phyloP scores from a whole-genome alignment of 2,329 filamentous ascomycete genomes.

The Apiospora arundinis region DNA sequence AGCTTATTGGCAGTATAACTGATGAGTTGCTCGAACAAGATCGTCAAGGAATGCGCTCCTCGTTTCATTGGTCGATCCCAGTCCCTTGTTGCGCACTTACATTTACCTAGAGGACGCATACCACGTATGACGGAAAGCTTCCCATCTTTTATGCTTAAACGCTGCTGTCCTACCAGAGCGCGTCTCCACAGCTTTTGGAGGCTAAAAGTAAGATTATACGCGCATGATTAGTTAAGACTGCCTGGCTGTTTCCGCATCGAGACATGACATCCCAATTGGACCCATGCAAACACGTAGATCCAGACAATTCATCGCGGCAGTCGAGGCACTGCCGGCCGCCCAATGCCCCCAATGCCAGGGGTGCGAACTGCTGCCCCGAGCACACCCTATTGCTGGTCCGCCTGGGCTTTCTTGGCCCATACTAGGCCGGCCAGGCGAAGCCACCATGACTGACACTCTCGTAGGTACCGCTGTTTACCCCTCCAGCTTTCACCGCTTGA shows the following conservation, averaged over 20 bases:
- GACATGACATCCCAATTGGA: constrained; percentile 17
- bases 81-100: constrained; percentile 18
- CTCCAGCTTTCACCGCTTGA: constrained; percentile 53
- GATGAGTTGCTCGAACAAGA: neutral
- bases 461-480: constrained; percentile 6
- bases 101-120: constrained; percentile 11
- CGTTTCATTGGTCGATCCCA: constrained; percentile 16
- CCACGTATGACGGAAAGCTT: constrained; percentile 19
- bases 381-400: constrained; percentile 9
- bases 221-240: constrained; percentile 18
- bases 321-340: neutral
- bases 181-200: constrained; percentile 19
- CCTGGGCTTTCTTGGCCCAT: constrained; percentile 12
- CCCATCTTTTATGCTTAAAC: constrained; percentile 18
- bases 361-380: constrained; percentile 3
- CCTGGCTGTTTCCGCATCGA: constrained; percentile 10
- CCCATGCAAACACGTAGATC: constrained; percentile 16
- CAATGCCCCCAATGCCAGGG: constrained; percentile 7
- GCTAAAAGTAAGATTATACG: constrained; percentile 19
- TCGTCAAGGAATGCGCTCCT: constrained; percentile 18
- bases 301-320: constrained; percentile 12
- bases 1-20: neutral
- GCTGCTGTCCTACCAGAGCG: constrained; percentile 17
- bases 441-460: constrained; percentile 4
- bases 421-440: neutral